Conservation (phyloP, 345 rosid species). For the Eucalyptus melliodora region DNA sequence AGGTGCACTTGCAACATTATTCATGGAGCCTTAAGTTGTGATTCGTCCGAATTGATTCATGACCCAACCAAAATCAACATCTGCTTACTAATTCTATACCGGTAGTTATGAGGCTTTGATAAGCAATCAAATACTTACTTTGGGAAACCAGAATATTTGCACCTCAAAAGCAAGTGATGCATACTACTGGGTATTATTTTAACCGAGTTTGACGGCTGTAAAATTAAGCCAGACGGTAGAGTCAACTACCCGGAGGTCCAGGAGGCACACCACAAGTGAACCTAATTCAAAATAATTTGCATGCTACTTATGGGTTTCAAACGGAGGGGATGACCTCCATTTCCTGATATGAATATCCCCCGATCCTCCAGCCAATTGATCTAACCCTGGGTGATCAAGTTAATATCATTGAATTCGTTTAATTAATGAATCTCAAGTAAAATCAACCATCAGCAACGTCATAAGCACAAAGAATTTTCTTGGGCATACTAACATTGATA, state of each 20-base stretch:
- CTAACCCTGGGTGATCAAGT: neutral
- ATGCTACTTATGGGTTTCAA: neutral
- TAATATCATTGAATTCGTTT: neutral
- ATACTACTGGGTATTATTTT: neutral
- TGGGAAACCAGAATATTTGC: no score
- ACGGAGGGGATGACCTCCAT: neutral
- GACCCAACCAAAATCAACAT: neutral
- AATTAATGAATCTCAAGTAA: neutral
- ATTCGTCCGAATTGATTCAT: neutral
- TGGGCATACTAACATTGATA: neutral
- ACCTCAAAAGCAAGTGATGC: no score
- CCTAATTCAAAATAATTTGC: neutral
- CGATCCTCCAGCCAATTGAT: neutral
- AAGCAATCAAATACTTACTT: neutral
- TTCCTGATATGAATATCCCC: neutral
- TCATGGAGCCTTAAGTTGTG: neutral
- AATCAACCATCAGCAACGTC: neutral
- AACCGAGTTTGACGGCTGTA: neutral
- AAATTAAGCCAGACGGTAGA: neutral
- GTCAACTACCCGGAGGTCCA: neutral
- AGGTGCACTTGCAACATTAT: neutral
- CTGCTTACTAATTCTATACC: neutral
- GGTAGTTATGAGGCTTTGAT: neutral
- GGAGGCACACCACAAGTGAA: neutral
- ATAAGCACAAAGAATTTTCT: neutral